Conservation (phyloP, 371 early-diverging fungal genomes). For the Phascolomyces articulosus region DNA sequence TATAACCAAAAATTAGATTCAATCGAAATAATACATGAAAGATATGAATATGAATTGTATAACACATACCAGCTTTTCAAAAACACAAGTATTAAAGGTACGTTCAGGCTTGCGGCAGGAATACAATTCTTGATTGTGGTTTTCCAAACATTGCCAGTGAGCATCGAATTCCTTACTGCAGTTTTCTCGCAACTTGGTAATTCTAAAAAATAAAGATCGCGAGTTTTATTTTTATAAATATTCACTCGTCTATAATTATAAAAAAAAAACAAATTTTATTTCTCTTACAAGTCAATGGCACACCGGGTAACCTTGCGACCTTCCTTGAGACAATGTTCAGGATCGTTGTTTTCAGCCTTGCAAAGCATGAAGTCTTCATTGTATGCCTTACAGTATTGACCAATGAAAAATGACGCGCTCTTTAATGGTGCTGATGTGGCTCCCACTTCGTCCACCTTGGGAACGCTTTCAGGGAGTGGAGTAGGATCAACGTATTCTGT, state of each 20-base stretch:
- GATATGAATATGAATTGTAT: no score
- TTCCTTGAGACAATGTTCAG: slow-evolving; percentile 89
- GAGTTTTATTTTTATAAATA: background rate
- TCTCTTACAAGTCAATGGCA: slow-evolving; percentile 87
- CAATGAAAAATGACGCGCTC: slow-evolving; percentile 92
- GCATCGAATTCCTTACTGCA: slow-evolving; percentile 87
- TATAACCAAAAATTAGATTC: background rate
- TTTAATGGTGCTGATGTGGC: slow-evolving; percentile 91
- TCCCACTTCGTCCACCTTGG: slow-evolving; percentile 88
- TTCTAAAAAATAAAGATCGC: slow-evolving; percentile 44
- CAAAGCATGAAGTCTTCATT: slow-evolving; percentile 97
- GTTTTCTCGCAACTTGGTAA: slow-evolving; percentile 86
- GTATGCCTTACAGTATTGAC: slow-evolving; percentile 88
- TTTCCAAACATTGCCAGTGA: slow-evolving; percentile 94
- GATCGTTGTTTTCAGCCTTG: slow-evolving; percentile 90
- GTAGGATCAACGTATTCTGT: slow-evolving; percentile 73
- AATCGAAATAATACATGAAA: background rate
- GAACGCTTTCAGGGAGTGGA: slow-evolving; percentile 69
- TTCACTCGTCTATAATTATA: background rate
- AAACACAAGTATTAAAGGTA: slow-evolving; percentile 88
- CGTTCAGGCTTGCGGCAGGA: slow-evolving; percentile 84
- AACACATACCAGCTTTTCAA: slow-evolving; percentile 79
- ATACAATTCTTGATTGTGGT: slow-evolving; percentile 85
- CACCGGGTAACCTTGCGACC: slow-evolving; percentile 97
- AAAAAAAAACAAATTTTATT: no score